These are phyloP conservation scores for Hygrocybe punicea DNA, from an alignment of 768 basidiomycete species.

Conservation along the genomic window DNA sequence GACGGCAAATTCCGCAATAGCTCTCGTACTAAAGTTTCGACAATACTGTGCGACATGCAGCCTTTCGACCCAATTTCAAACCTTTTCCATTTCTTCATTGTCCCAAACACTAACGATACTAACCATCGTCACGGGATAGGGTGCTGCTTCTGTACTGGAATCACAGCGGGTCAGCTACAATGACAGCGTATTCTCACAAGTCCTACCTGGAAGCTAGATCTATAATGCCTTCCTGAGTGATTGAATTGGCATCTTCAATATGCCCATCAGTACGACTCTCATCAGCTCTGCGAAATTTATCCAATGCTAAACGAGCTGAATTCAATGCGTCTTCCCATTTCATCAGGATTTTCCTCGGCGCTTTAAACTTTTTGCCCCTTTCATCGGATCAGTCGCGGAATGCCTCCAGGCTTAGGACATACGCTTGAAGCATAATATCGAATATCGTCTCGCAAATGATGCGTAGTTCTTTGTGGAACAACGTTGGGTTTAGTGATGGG, in stretches of 20 bases:
- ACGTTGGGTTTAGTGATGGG: neutral
- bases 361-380: neutral
- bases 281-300: neutral
- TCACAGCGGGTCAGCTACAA: neutral
- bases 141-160: neutral
- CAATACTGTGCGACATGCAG: no score
- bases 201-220: neutral
- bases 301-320: neutral
- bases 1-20: no score
- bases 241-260: neutral
- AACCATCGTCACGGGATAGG: neutral
- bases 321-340: neutral
- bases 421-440: neutral
- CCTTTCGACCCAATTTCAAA: neutral
- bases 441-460: conserved; percentile 2
- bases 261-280: neutral
- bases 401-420: neutral
- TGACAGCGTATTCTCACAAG: neutral
- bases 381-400: neutral
- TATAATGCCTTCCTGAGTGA: neutral
- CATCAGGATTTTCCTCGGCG: neutral
- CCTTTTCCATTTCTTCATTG: neutral
- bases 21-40: no score
- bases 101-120: neutral
- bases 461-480: neutral